Conservation (phyloP, 495 filamentous ascomycete genomes). For the Podospora pseudocomata region DNA sequence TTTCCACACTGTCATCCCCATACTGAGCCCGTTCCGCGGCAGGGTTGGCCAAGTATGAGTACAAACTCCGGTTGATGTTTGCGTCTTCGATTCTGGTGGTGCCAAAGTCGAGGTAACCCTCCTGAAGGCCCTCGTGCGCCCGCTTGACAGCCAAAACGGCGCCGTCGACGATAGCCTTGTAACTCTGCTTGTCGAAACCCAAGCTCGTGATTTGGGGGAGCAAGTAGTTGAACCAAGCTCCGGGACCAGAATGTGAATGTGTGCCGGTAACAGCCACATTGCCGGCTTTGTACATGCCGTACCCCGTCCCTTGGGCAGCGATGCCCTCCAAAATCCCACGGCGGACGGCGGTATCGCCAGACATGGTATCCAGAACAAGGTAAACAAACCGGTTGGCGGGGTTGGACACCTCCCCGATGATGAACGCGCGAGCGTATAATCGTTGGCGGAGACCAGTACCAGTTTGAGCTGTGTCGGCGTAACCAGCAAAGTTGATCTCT, state of each 20-base stretch:
- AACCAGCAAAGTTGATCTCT: slow-evolving; percentile 59
- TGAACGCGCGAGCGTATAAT: slow-evolving; percentile 85
- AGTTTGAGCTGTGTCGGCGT: slow-evolving; percentile 71
- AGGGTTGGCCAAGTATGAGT: slow-evolving; percentile 86
- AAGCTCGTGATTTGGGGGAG: slow-evolving; percentile 86
- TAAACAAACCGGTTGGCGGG: slow-evolving; percentile 79
- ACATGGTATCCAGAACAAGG: slow-evolving; percentile 73
- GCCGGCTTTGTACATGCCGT: slow-evolving; percentile 60
- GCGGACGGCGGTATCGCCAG: slow-evolving; percentile 84
- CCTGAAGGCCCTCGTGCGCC: slow-evolving; percentile 72
- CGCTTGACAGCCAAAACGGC: slow-evolving; percentile 75
- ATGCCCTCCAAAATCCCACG: slow-evolving; percentile 79
- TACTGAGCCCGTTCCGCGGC: slow-evolving; percentile 72
- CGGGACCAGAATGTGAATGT: slow-evolving; percentile 88
- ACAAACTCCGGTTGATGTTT: slow-evolving; percentile 84
- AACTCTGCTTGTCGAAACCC: slow-evolving; percentile 83
- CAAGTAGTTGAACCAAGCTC: slow-evolving; percentile 94
- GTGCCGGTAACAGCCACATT: slow-evolving; percentile 92
- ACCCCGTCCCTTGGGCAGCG: slow-evolving; percentile 49
- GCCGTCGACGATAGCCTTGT: slow-evolving; percentile 87
- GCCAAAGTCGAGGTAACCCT: slow-evolving; percentile 49
- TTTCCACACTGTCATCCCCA: slow-evolving; percentile 64
- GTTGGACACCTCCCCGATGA: slow-evolving; percentile 69
- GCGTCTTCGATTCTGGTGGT: slow-evolving; percentile 55
- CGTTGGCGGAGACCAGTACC: slow-evolving; percentile 82